Evolutionary conservation across 164 flowering plant species (phyloP).

Genomic region (Echeveria elegans): DNA sequence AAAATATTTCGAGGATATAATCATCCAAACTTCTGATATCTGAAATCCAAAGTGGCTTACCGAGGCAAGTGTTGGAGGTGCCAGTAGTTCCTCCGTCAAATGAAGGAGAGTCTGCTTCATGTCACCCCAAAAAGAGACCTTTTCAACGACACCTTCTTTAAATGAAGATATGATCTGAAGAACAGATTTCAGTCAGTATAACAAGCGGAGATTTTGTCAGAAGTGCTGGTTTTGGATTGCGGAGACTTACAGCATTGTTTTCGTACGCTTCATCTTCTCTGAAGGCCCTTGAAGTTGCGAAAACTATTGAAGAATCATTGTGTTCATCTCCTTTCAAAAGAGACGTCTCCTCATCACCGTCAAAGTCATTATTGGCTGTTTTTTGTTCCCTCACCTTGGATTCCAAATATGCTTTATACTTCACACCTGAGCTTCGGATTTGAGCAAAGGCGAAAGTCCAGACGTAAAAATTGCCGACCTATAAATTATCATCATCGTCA

Average conservation of each 20-base stretch:
- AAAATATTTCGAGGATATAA: not conserved
- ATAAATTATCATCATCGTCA: not conserved
- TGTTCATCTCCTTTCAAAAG: conserved; percentile 39
- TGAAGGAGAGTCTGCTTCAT: conserved; percentile 27
- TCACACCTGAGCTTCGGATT: conserved; percentile 33
- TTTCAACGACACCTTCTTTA: conserved; percentile 12
- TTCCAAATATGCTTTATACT: conserved; percentile 22
- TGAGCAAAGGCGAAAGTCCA: conserved; percentile 85
- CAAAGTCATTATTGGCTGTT: conserved; percentile 46
- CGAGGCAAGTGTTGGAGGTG: conserved; percentile 80
- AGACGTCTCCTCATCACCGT: conserved; percentile 26
- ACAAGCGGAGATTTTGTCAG: not conserved
- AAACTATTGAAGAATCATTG: conserved; percentile 16
- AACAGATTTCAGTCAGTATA: not conserved
- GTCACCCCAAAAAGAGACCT: conserved; percentile 22
- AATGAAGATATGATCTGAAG: not conserved
- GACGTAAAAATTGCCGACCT: conserved; percentile 86
- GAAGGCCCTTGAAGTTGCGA: conserved; percentile 20
- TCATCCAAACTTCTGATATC: not conserved
- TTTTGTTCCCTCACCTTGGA: conserved; percentile 5
- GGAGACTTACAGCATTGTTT: conserved; percentile 28
- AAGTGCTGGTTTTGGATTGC: not conserved
- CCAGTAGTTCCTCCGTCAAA: conserved; percentile 56
- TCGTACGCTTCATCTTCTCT: conserved; percentile 23
- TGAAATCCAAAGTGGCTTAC: conserved; percentile 30